Evolutionary conservation across 129 eudicot species (phyloP), one percentile per base, ranked within the genome.

Genomic region (Flaveria bidentis): DNA sequence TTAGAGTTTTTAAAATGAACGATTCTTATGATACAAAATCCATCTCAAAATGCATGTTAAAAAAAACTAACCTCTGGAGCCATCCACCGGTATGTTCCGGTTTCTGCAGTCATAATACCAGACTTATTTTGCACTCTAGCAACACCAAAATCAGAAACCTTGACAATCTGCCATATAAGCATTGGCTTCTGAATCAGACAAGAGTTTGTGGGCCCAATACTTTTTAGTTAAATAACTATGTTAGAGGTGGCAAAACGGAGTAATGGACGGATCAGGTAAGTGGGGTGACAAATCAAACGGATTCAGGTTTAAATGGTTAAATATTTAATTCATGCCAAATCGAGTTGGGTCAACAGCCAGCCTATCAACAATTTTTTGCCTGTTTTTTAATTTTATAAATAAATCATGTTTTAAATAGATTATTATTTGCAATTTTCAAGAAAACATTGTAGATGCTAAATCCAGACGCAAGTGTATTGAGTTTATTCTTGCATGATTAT

Each of bases 31-130:
- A 30, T 30, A 3, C 45, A 30, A 25, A 78, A 65, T 9, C 28
- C 50, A 15, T 23, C 73, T 52, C 2, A 51, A 30, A 64, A 7
- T 11, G 33, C n/a, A 56, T 45, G 14, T 36, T 9, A 45, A 53
- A 49, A 18, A 26, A 14, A 56, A 73, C 79, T 39, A 76, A 87
- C 91, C 86, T 87, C 91, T 61, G 91, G 91, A 76, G 91, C 91
- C 91, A 87, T 87, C 90, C 90, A 86, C 67, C 90, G 87, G 61
- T 86, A 86, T 20, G 90, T 86, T 74, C 90, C 90, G 12, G 91
- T 87, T 78, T 87, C 91, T 75, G 91, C 91, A 46, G 91, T 87
- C 91, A 87, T 87, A 45, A 87, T 72, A 33, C 91, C 88, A 16
- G 86, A 71, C 44, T 76, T 77, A 63, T 63, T 67, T 82, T 87